Evolutionary conservation across 805 yeast species (phyloP).

Genomic region (Candida jianshihensis): DNA sequence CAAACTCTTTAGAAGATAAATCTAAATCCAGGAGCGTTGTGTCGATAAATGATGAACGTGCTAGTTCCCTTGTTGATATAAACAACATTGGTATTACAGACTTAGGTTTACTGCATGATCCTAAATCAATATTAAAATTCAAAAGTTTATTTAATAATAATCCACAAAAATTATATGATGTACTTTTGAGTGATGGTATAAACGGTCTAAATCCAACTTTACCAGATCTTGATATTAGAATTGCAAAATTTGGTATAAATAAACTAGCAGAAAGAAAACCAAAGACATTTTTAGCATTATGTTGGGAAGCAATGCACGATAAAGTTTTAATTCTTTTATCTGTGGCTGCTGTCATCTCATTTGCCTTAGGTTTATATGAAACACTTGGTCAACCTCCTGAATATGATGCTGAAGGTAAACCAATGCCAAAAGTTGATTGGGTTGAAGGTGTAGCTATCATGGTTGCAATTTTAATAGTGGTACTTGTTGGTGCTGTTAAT

Average conservation of each 20-base stretch:
- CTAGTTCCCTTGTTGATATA: background rate
- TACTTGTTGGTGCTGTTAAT: constrained; percentile 88
- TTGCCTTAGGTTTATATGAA: constrained; percentile 88
- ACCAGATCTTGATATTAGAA: constrained; percentile 31
- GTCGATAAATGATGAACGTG: too few species aligned
- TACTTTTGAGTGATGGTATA: constrained; percentile 30
- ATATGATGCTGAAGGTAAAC: constrained; percentile 70
- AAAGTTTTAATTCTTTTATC: constrained; percentile 79
- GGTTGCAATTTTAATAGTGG: constrained; percentile 85
- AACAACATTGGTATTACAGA: constrained; percentile 22
- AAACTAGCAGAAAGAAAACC: constrained; percentile 63
- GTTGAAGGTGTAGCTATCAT: constrained; percentile 98
- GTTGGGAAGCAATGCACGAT: constrained; percentile 84
- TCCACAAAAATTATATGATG: constrained; percentile 18
- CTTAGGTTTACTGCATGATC: constrained; percentile 50
- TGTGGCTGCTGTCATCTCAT: constrained; percentile 82
- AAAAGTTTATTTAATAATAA: constrained; percentile 9
- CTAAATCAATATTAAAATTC: constrained; percentile 42
- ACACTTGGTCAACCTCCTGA: constrained; percentile 79
- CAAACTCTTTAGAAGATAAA: background rate
- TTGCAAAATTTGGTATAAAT: constrained; percentile 58
- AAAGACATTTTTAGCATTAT: constrained; percentile 59
- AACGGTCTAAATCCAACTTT: constrained; percentile 36
- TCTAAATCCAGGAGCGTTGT: constrained; percentile 4
- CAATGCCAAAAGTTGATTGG: constrained; percentile 88